Conservation (phyloP, 805 yeast species). For the Saturnispora galanensis region DNA sequence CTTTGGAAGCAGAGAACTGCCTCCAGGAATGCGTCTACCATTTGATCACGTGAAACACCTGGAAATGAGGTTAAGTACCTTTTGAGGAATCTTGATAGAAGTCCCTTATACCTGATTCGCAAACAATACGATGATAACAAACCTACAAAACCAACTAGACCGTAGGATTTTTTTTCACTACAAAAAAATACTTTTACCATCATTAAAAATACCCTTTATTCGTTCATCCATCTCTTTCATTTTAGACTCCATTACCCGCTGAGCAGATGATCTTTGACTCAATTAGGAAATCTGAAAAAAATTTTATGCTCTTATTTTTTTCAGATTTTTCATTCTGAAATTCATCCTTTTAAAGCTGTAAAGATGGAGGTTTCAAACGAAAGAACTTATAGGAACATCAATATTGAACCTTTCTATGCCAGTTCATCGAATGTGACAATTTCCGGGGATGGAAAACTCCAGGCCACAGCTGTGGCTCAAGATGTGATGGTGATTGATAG, state of each 20-base stretch:
- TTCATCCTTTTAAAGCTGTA: not conserved
- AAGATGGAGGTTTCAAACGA: conserved; percentile 16
- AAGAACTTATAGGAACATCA: conserved; percentile 29
- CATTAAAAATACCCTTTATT: no score
- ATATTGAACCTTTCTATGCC: conserved; percentile 74
- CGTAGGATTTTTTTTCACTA: no score
- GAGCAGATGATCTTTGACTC: not conserved
- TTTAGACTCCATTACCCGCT: not conserved
- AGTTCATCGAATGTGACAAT: conserved; percentile 74
- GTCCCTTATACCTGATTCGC: no score
- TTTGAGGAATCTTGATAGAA: no score
- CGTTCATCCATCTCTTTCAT: no score
- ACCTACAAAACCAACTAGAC: no score
- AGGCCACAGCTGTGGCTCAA: conserved; percentile 77
- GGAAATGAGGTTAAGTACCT: no score
- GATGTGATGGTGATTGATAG: conserved; percentile 64
- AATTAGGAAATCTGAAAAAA: conserved; percentile 3
- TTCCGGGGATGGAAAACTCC: conserved; percentile 46
- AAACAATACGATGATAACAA: no score
- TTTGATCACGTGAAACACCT: no score
- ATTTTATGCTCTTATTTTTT: conserved; percentile 1
- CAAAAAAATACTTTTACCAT: no score
- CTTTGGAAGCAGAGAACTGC: no score
- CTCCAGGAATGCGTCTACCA: no score
- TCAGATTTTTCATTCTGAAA: conserved; percentile 1